Evolutionary conservation across 371 early-diverging fungal species (phyloP).

Genomic region (Syncephalis fuscata): DNA sequence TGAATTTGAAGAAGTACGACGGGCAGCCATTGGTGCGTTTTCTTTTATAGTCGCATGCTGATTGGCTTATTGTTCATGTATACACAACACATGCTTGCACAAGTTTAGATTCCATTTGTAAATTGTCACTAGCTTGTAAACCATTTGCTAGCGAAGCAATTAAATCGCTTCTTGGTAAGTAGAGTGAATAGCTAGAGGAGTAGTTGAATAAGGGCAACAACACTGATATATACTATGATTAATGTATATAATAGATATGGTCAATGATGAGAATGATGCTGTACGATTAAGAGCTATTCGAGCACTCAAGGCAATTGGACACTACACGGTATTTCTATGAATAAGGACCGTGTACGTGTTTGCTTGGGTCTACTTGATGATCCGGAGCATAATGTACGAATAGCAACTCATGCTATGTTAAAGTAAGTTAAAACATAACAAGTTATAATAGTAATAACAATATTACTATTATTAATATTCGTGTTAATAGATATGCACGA

Average conservation of each 20-base stretch:
- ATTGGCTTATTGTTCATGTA: no score
- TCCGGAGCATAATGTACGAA: constrained; percentile 38
- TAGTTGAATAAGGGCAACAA: no score
- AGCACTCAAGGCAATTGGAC: constrained; percentile 55
- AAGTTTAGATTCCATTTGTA: constrained; percentile 64
- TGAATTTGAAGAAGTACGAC: constrained; percentile 72
- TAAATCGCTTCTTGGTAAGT: constrained; percentile 38
- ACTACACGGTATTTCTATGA: constrained; percentile 28
- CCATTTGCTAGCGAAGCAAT: constrained; percentile 44
- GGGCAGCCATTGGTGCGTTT: constrained; percentile 54
- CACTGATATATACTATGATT: not conserved
- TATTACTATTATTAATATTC: no score
- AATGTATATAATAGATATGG: constrained; percentile 56
- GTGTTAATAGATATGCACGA: no score
- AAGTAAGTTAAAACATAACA: constrained; percentile 20
- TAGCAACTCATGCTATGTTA: constrained; percentile 45
- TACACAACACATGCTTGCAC: no score
- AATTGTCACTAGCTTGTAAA: constrained; percentile 40
- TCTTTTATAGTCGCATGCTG: no score
- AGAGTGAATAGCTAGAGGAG: not conserved
- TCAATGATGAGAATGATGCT: constrained; percentile 75
- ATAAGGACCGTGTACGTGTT: constrained; percentile 55
- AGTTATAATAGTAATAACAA: no score
- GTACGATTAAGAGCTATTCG: constrained; percentile 65
- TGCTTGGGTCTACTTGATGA: constrained; percentile 62